Evolutionary conservation across 2,329 filamentous ascomycete genomes (phyloP), one percentile per base, ranked within the genome.

Genomic region (Macroventuria anomochaeta): DNA sequence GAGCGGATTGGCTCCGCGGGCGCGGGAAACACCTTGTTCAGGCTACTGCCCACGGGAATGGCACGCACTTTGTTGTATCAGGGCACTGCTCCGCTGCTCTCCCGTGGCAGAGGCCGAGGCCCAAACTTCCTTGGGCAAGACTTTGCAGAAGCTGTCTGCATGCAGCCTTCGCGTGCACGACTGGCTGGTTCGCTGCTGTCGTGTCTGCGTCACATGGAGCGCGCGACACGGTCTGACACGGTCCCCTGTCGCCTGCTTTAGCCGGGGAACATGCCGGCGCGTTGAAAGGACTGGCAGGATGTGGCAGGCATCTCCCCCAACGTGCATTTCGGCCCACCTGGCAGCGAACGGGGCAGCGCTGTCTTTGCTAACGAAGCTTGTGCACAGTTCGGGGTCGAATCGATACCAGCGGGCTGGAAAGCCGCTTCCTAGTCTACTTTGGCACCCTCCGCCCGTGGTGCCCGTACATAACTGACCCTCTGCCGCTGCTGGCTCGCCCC

Each of bases 321-420:
- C 17, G 51, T 54, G 55, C 53, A 37, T 50, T 43, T 13, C 33
- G 59, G 25, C 52, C 58, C 52, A 51, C 46, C 48, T 58, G 56
- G 63, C 52, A 44, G 53, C 56, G 57, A 61, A 62, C 62, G 32
- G 63, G 64, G 52, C 59, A 57, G 59, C 47, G 46, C 54, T 58
- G 60, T 56, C 48, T 36, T 41, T 53, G 49, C 50, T 60, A 62
- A 64, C 62, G 53, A 65, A 53, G 61, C 63, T 67, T 62, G 66
- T 60, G 66, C 62, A 53, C 59, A 57, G 62, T 64, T 65, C 61
- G 63, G 63, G 58, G 57, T 49, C 44, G 51, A 49, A 32, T 58
- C 60, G 57, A 61, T 61, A 62, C 69, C 69, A 65, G 61, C 57
- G 46, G 58, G 53, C 57, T 67, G 65, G 68, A 53, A 62, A 53